These are phyloP conservation scores for Leptographium wingfieldii DNA, from an alignment of 2,329 filamentous ascomycete species.

Conservation along the genomic window DNA sequence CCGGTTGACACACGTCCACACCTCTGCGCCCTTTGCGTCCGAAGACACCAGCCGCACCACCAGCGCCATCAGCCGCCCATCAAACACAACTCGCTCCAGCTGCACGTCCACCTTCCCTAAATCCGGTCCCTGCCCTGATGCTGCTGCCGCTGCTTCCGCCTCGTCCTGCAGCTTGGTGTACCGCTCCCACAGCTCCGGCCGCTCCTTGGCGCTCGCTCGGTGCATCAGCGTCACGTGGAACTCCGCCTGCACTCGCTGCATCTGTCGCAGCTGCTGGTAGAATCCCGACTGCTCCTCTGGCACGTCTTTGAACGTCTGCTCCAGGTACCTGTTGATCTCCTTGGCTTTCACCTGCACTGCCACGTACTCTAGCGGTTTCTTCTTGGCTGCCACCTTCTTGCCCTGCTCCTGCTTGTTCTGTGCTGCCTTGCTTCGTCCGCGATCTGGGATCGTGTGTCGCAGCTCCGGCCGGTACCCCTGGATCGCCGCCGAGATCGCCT, in stretches of 20 bases:
- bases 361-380: slow-evolving; percentile 44
- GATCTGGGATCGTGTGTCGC: slow-evolving; percentile 60
- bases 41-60: slow-evolving; percentile 54
- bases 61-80: slow-evolving; percentile 80
- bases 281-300: slow-evolving; percentile 45
- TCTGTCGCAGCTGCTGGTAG: slow-evolving; percentile 62
- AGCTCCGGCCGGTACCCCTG: slow-evolving; percentile 65
- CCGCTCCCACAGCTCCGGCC: slow-evolving; percentile 61
- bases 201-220: slow-evolving; percentile 45
- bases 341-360: slow-evolving; percentile 32
- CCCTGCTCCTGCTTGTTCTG: slow-evolving; percentile 19
- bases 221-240: slow-evolving; percentile 97
- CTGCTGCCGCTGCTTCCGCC: slow-evolving; percentile 20
- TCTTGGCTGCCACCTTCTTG: slow-evolving; percentile 24
- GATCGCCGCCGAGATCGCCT: slow-evolving; percentile 62
- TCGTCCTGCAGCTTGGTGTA: slow-evolving; percentile 50
- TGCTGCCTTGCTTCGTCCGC: slow-evolving; percentile 28
- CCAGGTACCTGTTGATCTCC: slow-evolving; percentile 42
- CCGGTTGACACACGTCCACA: slow-evolving; percentile 61
- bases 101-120: slow-evolving; percentile 54
- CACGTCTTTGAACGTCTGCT: slow-evolving; percentile 52
- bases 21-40: slow-evolving; percentile 23
- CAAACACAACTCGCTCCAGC: slow-evolving; percentile 65
- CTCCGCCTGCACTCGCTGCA: slow-evolving; percentile 62
- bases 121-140: slow-evolving; percentile 20